Conservation (phyloP, 2,329 filamentous ascomycete species). For the Huntiella abstrusa region DNA sequence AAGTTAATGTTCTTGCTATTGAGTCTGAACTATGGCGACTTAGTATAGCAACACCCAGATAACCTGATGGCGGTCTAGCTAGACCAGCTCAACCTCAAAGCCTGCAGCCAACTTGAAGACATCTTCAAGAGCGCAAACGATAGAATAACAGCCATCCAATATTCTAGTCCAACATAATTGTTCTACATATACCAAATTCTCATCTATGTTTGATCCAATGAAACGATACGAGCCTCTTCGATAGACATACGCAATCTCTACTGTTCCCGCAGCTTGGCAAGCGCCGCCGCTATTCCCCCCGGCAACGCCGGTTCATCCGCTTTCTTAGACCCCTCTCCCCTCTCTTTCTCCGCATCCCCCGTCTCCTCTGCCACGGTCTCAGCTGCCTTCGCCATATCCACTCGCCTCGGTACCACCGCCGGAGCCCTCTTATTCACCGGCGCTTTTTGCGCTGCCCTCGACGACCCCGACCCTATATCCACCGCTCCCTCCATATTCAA, state of each 20-base stretch:
- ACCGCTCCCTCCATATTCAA: neutral
- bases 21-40: no score
- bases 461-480: neutral
- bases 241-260: neutral
- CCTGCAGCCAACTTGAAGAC: no score
- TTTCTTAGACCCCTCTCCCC: neutral
- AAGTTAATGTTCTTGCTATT: no score
- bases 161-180: no score
- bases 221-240: neutral
- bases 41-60: no score
- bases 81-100: no score
- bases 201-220: neutral
- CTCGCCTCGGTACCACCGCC: neutral
- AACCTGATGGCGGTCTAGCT: no score
- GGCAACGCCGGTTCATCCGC: conserved; percentile 23
- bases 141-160: no score
- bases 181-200: neutral
- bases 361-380: neutral
- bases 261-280: conserved; percentile 35
- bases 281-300: conserved; percentile 39
- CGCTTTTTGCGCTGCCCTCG: no score
- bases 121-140: neutral
- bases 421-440: neutral
- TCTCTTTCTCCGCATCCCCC: neutral
- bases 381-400: neutral